These are phyloP conservation scores for Metschnikowia koreensis DNA, from an alignment of 805 yeast species.

Conservation along the genomic window DNA sequence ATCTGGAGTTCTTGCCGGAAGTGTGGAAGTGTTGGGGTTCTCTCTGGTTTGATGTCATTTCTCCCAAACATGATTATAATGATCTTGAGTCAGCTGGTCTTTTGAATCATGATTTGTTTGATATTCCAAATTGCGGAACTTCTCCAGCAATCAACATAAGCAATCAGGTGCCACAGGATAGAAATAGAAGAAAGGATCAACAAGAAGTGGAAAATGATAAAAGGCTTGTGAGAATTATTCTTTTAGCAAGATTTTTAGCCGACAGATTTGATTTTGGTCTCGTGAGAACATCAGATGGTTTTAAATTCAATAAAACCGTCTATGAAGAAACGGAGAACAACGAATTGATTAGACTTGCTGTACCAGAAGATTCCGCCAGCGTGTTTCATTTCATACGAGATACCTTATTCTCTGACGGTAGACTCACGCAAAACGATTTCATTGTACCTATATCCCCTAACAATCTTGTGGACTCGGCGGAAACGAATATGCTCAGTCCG, in stretches of 20 bases:
- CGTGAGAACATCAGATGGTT: constrained; percentile 44
- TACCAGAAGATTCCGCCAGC: constrained; percentile 19
- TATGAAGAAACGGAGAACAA: constrained; percentile 27
- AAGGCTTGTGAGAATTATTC: constrained; percentile 49
- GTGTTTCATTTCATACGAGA: constrained; percentile 30
- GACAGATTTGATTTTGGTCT: constrained; percentile 55
- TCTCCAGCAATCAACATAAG: constrained; percentile 27
- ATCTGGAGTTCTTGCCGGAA: constrained; percentile 66
- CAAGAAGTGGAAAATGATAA: constrained; percentile 47
- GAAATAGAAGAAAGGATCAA: constrained; percentile 20
- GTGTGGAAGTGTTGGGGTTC: constrained; percentile 88
- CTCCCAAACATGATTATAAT: constrained; percentile 51
- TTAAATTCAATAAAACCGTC: constrained; percentile 38
- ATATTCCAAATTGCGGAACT: constrained; percentile 64
- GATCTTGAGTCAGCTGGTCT: constrained; percentile 56
- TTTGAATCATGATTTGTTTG: constrained; percentile 51
- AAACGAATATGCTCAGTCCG: constrained; percentile 12
- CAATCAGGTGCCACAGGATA: constrained; percentile 28
- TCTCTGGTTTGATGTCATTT: constrained; percentile 67
- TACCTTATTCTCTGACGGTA: constrained; percentile 38
- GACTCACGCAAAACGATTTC: constrained; percentile 42
- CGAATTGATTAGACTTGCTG: constrained; percentile 19
- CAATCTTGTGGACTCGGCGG: constrained; percentile 24
- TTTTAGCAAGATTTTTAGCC: constrained; percentile 51
- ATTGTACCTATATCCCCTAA: constrained; percentile 34